A percentile compares a stretch with the other conserved stretches of the same genome.
phyloP scores from a whole-genome alignment of 192 early-diverging fungal species.

The Oehlia diaphana region DNA sequence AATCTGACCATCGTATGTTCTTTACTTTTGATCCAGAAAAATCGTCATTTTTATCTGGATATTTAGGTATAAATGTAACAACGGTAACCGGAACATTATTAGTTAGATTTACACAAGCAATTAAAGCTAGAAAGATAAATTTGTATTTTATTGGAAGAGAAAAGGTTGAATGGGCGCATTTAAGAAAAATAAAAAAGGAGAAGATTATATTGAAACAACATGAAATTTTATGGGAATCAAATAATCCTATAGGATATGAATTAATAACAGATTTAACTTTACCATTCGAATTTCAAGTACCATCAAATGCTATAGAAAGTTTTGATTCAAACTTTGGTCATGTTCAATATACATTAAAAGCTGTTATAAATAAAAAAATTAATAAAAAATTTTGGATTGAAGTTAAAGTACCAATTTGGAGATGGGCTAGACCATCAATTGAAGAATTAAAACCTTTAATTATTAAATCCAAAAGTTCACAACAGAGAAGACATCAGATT shows the following conservation, averaged over 20 bases:
- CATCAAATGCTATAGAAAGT: background rate
- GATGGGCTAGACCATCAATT: background rate
- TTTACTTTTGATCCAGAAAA: constrained; percentile 11
- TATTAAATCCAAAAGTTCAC: background rate
- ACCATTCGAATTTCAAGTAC: constrained; percentile 4
- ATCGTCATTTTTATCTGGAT: background rate
- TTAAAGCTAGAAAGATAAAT: background rate
- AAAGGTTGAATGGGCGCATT: background rate
- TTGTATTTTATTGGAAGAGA: constrained; percentile 9
- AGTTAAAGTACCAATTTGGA: constrained; percentile 8
- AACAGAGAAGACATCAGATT: background rate
- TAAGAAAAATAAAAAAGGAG: background rate
- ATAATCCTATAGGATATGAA: background rate
- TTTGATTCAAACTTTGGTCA: background rate
- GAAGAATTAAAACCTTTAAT: constrained; percentile 7
- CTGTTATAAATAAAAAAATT: background rate
- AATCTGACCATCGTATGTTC: background rate
- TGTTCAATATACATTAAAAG: background rate
- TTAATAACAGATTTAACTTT: constrained; percentile 3
- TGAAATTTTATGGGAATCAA: background rate
- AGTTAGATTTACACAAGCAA: background rate
- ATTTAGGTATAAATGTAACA: background rate
- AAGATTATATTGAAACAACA: background rate
- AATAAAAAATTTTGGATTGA: background rate
- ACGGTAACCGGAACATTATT: background rate